These are phyloP conservation scores for Apiotrichum veenhuisii DNA, from an alignment of 1,284 basidiomycete species.

Conservation along the genomic window DNA sequence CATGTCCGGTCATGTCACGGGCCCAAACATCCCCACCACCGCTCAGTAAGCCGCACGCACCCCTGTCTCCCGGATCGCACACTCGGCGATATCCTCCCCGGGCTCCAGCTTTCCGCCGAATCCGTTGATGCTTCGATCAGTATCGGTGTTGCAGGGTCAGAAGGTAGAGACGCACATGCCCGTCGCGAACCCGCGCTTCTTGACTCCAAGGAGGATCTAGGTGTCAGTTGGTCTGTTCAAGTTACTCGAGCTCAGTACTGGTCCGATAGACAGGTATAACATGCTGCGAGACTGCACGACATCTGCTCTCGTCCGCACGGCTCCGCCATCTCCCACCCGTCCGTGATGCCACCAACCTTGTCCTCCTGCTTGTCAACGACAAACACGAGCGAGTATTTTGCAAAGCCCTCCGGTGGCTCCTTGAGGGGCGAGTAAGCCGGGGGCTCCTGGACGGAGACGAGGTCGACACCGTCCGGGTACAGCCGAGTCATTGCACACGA, in stretches of 20 bases:
- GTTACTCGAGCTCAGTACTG: too few relatives aligned
- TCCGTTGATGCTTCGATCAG: conserved; percentile 54
- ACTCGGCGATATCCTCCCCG: conserved; percentile 59
- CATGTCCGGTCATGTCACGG: too few relatives aligned
- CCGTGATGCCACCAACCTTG: not conserved
- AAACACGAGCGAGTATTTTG: not conserved
- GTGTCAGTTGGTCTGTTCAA: too few relatives aligned
- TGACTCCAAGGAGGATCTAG: conserved; percentile 62
- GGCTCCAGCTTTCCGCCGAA: conserved; percentile 70
- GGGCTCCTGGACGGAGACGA: not conserved
- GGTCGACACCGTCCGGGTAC: not conserved
- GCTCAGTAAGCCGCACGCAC: conserved; percentile 17
- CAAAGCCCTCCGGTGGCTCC: not conserved
- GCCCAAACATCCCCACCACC: too few relatives aligned
- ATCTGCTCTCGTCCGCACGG: too few relatives aligned
- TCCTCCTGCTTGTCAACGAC: not conserved
- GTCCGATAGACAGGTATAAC: too few relatives aligned
- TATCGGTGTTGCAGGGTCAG: too few relatives aligned
- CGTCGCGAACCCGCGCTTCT: conserved; percentile 66
- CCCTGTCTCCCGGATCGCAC: conserved; percentile 61
- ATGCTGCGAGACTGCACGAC: too few relatives aligned
- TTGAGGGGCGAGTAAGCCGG: not conserved
- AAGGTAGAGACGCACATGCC: conserved; percentile 53
- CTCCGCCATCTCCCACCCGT: not conserved
- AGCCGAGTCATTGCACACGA: not conserved